These are phyloP conservation scores for Xanthoconium separans DNA, from an alignment of 1,284 basidiomycete species.

Conservation along the genomic window DNA sequence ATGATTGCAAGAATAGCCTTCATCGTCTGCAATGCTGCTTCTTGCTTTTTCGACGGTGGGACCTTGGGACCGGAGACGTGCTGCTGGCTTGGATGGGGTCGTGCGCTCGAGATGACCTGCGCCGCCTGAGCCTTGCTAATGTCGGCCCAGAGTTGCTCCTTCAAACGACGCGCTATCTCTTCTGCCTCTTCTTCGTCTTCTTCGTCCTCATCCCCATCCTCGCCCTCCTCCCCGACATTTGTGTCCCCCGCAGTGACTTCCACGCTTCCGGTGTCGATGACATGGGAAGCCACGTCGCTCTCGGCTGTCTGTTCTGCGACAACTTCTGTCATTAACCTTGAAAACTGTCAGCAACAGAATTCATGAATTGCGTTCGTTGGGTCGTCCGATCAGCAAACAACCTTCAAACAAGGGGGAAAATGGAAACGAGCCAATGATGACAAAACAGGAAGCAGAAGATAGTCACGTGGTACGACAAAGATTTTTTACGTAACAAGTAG, in stretches of 20 bases:
- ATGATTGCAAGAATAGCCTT: slow-evolving; percentile 57
- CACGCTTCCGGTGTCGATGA: neutral
- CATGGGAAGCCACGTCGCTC: slow-evolving; percentile 4
- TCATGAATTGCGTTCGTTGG: slow-evolving; percentile 11
- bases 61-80: neutral
- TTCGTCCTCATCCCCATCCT: slow-evolving; percentile 49
- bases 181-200: slow-evolving; percentile 70
- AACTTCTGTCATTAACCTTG: slow-evolving; percentile 15
- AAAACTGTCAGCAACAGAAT: slow-evolving; percentile 3
- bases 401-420: too few species aligned
- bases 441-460: too few species aligned
- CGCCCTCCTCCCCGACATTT: slow-evolving; percentile 43
- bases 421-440: too few species aligned
- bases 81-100: slow-evolving; percentile 3
- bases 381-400: too few species aligned
- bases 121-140: slow-evolving; percentile 61
- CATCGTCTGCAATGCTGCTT: slow-evolving; percentile 59
- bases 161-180: slow-evolving; percentile 64
- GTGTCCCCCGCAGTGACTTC: slow-evolving; percentile 25
- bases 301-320: slow-evolving; percentile 6
- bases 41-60: slow-evolving; percentile 42
- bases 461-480: slow-evolving; percentile 21
- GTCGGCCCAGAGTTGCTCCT: slow-evolving; percentile 71
- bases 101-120: slow-evolving; percentile 21
- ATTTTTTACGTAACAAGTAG: slow-evolving; percentile 8